A percentile compares a stretch with the other conserved stretches of the same genome.
These are phyloP conservation scores for Thalassiosira livingstoniorum DNA, from an alignment of 352 stramenopile species.

Conservation along the genomic window DNA sequence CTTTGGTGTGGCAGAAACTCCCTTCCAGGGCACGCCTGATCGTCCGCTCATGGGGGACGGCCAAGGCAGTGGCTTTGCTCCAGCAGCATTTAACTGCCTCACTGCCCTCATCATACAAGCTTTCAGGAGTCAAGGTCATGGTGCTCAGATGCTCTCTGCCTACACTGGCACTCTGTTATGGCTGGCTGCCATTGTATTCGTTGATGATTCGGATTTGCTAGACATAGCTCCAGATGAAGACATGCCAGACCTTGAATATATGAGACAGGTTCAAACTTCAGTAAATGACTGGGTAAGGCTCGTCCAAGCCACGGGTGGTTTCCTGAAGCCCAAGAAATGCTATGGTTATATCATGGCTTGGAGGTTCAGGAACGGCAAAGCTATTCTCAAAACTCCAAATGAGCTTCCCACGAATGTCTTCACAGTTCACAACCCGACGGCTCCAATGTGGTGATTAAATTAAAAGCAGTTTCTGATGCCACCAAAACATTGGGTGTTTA, in stretches of 20 bases:
- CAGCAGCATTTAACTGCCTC: neutral
- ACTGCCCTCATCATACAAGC: constrained; percentile 10
- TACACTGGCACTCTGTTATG: neutral
- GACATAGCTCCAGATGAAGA: neutral
- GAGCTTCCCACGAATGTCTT: neutral
- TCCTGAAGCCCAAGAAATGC: constrained; percentile 22
- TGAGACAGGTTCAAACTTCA: neutral
- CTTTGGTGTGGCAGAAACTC: constrained; percentile 3
- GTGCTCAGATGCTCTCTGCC: neutral
- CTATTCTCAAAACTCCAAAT: neutral
- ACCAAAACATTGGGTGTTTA: constrained; percentile 12
- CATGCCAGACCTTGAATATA: constrained; percentile 1
- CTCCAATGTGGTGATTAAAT: neutral
- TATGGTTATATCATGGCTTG: constrained; percentile 23
- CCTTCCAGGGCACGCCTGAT: constrained; percentile 5
- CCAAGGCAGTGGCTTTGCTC: constrained; percentile 17
- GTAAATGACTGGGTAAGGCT: neutral
- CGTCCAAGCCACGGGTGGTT: neutral
- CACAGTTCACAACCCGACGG: neutral
- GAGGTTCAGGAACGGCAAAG: neutral
- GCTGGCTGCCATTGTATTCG: constrained; percentile 13
- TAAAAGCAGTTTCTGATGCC: neutral
- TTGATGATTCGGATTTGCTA: constrained; percentile 19
- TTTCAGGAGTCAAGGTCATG: constrained; percentile 14
- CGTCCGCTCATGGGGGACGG: neutral